phyloP scores from a whole-genome alignment of 1,139 yeast genomes.

The Taphrina communis region DNA sequence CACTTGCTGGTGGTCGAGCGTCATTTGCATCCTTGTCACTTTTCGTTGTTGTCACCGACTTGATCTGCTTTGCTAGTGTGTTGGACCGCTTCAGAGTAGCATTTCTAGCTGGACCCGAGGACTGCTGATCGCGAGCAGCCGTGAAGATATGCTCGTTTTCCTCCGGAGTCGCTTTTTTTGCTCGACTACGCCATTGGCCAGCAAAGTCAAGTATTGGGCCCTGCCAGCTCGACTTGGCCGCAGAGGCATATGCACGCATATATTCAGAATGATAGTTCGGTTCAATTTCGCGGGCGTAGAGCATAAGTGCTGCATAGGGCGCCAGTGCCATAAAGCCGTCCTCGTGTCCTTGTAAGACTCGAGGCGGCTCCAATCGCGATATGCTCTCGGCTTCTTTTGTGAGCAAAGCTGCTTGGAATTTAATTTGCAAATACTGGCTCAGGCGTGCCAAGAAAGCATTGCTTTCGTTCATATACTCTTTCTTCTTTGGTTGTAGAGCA shows the following conservation, averaged over 20 bases:
- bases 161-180: conserved; percentile 40
- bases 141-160: conserved; percentile 46
- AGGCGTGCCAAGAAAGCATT: conserved; percentile 39
- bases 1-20: conserved; percentile 38
- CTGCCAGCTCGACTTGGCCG: conserved; percentile 48
- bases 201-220: conserved; percentile 49
- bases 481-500: conserved; percentile 47
- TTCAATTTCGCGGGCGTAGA: conserved; percentile 67
- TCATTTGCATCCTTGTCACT: conserved; percentile 36
- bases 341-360: conserved; percentile 35
- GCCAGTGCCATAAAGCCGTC: conserved; percentile 34
- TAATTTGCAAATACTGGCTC: conserved; percentile 39
- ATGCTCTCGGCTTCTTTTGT: conserved; percentile 17
- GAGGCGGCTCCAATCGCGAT: conserved; percentile 22
- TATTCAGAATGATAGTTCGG: conserved; percentile 55
- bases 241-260: conserved; percentile 50
- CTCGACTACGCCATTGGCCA: conserved; percentile 49
- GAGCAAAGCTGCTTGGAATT: conserved; percentile 40
- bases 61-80: conserved; percentile 36
- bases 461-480: conserved; percentile 40
- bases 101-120: conserved; percentile 34
- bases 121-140: conserved; percentile 40
- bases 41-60: conserved; percentile 45
- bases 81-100: conserved; percentile 49
- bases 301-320: conserved; percentile 64